phyloP scores from a whole-genome alignment of 2,329 filamentous ascomycete species.

The Colletotrichum sp. region DNA sequence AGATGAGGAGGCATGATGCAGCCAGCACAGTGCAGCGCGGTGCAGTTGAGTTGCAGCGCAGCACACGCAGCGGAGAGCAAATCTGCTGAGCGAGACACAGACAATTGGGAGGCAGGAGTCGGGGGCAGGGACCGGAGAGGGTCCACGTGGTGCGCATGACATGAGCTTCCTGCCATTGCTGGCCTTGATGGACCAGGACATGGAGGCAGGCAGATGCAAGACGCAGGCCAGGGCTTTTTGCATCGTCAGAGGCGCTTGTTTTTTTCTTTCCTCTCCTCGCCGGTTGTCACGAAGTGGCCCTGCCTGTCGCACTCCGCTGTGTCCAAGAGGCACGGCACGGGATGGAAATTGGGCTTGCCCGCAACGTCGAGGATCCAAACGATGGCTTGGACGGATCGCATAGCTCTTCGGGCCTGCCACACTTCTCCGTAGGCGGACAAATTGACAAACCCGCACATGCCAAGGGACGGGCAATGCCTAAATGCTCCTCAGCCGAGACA shows the following conservation, averaged over 20 bases:
- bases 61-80: neutral
- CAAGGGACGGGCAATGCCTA: conserved; percentile 9
- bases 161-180: conserved; percentile 1
- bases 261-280: neutral
- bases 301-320: neutral
- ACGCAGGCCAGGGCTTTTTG: neutral
- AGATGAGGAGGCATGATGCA: neutral
- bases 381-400: neutral
- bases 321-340: neutral
- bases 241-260: neutral
- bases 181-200: neutral
- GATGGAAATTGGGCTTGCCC: neutral
- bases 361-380: neutral
- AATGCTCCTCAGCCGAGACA: conserved; percentile 15
- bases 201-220: neutral
- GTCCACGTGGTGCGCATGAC: conserved; percentile 23
- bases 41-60: neutral
- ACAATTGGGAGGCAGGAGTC: neutral
- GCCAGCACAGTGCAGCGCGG: neutral
- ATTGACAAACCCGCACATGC: conserved; percentile 5
- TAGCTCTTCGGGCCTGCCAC: neutral
- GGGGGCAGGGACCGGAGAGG: conserved; percentile 14
- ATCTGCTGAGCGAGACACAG: neutral
- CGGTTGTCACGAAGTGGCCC: neutral
- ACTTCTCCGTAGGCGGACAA: neutral